These are phyloP conservation scores for Terana coerulea DNA, from an alignment of 768 basidiomycete species.

Conservation along the genomic window DNA sequence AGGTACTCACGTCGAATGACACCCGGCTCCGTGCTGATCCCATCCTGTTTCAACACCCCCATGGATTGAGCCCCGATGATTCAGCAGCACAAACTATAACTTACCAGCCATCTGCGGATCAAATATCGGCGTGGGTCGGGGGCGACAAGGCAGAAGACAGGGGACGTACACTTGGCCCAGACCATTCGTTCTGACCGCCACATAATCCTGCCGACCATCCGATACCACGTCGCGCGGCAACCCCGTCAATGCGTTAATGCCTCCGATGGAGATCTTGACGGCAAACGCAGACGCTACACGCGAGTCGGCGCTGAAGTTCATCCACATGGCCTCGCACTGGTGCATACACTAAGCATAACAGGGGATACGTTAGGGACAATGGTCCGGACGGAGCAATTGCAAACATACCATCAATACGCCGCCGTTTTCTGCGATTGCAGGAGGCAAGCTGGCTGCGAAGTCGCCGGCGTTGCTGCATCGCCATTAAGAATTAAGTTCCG, in stretches of 20 bases:
- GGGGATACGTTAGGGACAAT: neutral
- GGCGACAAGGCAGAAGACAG: too few species aligned
- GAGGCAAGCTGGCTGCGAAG: constrained; percentile 16
- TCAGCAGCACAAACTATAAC: too few species aligned
- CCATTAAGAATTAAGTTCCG: neutral
- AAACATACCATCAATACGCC: constrained; percentile 24
- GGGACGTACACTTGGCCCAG: constrained; percentile 14
- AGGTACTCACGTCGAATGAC: constrained; percentile 21
- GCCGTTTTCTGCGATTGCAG: constrained; percentile 19
- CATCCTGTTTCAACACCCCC: too few species aligned
- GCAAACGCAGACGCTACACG: constrained; percentile 13
- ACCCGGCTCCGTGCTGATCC: constrained; percentile 23
- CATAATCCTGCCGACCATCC: constrained; percentile 24
- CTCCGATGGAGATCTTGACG: constrained; percentile 28
- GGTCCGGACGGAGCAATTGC: neutral
- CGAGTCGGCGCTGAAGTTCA: constrained; percentile 15
- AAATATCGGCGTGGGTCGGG: too few species aligned
- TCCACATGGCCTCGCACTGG: constrained; percentile 30
- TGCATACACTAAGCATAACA: constrained; percentile 20
- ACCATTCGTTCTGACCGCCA: constrained; percentile 12
- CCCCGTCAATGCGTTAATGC: constrained; percentile 27
- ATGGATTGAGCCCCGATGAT: too few species aligned
- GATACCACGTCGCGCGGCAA: constrained; percentile 13
- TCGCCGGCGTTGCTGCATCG: constrained; percentile 21
- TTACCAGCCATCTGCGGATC: constrained; percentile 7